Percentiles rank a stretch among this genome's conserved stretches.
These are phyloP conservation scores for Clonostachys rosea DNA, from an alignment of 2,329 filamentous ascomycete genomes.

Conservation along the genomic window DNA sequence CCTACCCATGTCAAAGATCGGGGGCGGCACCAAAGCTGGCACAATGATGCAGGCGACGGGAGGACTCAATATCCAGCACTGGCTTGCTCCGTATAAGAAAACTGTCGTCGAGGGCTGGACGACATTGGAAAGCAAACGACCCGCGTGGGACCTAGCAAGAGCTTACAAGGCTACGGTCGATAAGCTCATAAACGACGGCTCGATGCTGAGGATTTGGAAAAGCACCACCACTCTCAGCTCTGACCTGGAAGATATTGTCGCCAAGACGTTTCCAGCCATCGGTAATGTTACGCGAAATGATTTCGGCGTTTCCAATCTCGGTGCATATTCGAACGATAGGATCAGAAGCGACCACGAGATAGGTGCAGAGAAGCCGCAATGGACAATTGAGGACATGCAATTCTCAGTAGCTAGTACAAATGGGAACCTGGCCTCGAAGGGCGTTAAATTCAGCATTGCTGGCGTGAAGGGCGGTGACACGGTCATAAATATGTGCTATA, in stretches of 20 bases:
- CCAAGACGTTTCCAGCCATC: conserved; percentile 4
- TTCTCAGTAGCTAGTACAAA: conserved; percentile 5
- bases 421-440: conserved; percentile 5
- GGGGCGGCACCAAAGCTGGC: not conserved
- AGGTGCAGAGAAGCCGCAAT: not conserved
- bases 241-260: conserved; percentile 3
- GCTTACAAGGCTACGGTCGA: not conserved
- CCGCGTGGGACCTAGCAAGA: not conserved
- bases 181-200: not conserved
- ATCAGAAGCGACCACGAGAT: not conserved
- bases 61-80: not conserved
- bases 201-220: not conserved
- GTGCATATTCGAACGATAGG: conserved; percentile 1
- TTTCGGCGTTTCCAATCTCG: conserved; percentile 7
- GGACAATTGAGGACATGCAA: conserved; percentile 7
- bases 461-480: conserved; percentile 1
- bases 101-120: not conserved
- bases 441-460: conserved; percentile 5
- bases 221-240: not conserved
- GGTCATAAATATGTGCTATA: conserved; percentile 5
- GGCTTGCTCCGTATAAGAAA: not conserved
- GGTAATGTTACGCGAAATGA: conserved; percentile 4
- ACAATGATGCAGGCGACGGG: not conserved
- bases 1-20: not conserved
- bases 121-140: not conserved